Percentiles rank a stretch among this genome's conserved stretches.
phyloP scores from a whole-genome alignment of 495 filamentous ascomycete genomes.

The Aeminium ludgeri region DNA sequence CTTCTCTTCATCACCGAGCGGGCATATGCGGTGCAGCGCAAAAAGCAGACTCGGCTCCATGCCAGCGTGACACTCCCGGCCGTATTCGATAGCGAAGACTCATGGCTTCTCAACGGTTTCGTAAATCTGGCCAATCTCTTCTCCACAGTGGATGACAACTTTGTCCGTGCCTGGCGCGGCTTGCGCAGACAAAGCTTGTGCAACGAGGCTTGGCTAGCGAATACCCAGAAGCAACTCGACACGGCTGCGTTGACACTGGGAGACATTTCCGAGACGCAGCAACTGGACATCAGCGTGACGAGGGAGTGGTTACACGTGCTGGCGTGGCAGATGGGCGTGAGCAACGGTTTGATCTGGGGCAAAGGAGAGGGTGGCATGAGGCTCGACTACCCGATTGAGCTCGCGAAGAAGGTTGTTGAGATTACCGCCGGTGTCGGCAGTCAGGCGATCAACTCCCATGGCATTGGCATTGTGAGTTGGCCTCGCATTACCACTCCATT shows the following conservation, averaged over 20 bases:
- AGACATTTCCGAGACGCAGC: conserved; percentile 18
- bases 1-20: conserved; percentile 19
- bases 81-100: conserved; percentile 15
- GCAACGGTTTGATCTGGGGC: conserved; percentile 18
- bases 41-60: conserved; percentile 14
- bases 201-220: conserved; percentile 14
- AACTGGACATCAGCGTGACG: conserved; percentile 16
- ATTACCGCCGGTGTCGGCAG: conserved; percentile 12
- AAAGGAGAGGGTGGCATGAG: conserved; percentile 15
- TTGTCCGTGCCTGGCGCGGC: conserved; percentile 16
- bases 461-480: conserved; percentile 18
- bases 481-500: neutral
- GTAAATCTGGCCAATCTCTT: conserved; percentile 18
- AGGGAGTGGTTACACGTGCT: conserved; percentile 19
- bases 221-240: conserved; percentile 16
- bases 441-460: conserved; percentile 16
- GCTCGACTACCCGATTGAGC: conserved; percentile 16
- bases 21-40: conserved; percentile 17
- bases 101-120: conserved; percentile 17
- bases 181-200: conserved; percentile 10
- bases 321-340: conserved; percentile 21
- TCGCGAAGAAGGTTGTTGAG: conserved; percentile 17
- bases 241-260: conserved; percentile 10
- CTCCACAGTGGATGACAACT: conserved; percentile 17
- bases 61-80: conserved; percentile 10